phyloP scores from a whole-genome alignment of 805 yeast genomes.

The Suhomyces prunicola region DNA sequence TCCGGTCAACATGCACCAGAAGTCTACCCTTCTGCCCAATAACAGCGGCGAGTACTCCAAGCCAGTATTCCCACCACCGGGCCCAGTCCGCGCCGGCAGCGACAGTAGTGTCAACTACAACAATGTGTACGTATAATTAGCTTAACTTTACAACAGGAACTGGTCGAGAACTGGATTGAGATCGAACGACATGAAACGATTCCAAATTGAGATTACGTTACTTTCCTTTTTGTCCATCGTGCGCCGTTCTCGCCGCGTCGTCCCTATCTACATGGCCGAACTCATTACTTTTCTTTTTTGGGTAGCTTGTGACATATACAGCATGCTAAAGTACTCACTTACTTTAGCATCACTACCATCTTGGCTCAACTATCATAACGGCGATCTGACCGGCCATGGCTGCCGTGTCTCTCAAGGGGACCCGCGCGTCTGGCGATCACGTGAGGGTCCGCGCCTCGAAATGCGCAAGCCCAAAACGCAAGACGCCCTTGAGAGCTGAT shows the following conservation, averaged over 20 bases:
- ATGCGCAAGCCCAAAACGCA: not conserved
- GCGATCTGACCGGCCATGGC: not conserved
- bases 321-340: not conserved
- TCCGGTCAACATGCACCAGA: conserved; percentile 7
- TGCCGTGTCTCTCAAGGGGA: not conserved
- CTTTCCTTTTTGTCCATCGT: not conserved
- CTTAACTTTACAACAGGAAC: not conserved
- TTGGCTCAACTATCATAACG: not conserved
- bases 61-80: conserved; percentile 29
- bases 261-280: not conserved
- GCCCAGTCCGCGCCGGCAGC: conserved; percentile 30
- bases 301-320: not conserved
- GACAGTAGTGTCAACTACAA: conserved; percentile 36
- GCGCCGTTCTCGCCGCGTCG: not conserved
- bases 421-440: not conserved
- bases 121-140: conserved; percentile 20
- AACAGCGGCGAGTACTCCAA: conserved; percentile 7
- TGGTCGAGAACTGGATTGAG: not conserved
- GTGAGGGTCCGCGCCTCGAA: not conserved
- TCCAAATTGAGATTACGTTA: not conserved
- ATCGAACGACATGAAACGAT: not conserved
- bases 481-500: not conserved
- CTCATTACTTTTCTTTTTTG: not conserved
- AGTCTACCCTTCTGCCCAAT: conserved; percentile 3
- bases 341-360: not conserved